Conservation (phyloP, 1,284 basidiomycete species). For the Salmacisia buchloeana region DNA sequence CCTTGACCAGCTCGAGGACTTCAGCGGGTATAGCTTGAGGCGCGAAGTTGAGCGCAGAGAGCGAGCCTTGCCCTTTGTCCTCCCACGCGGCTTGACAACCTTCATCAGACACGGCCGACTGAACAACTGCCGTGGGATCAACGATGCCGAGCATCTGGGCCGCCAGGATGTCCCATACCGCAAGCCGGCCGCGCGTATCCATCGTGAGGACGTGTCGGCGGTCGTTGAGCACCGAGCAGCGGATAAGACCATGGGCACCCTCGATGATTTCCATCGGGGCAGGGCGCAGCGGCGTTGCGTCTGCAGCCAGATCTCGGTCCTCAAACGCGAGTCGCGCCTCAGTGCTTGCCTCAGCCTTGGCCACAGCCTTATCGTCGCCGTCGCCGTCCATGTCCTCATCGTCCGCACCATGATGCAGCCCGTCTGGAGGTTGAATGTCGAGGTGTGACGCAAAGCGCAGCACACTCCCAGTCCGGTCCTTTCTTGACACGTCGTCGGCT, state of each 20-base stretch:
- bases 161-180: conserved; percentile 84
- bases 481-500: neutral
- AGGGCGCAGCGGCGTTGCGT: conserved; percentile 64
- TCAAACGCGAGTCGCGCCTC: conserved; percentile 56
- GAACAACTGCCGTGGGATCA: neutral
- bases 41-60: conserved; percentile 21
- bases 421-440: conserved; percentile 10
- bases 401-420: neutral
- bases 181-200: conserved; percentile 75
- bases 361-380: conserved; percentile 15
- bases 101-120: neutral
- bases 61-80: neutral
- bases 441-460: conserved; percentile 10
- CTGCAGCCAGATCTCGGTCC: conserved; percentile 71
- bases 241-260: conserved; percentile 76
- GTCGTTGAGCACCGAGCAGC: conserved; percentile 79
- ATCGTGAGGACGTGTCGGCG: conserved; percentile 85
- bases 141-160: neutral
- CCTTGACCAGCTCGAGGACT: conserved; percentile 76
- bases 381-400: conserved; percentile 7
- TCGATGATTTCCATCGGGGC: conserved; percentile 67
- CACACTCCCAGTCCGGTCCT: neutral
- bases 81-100: neutral
- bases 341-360: conserved; percentile 17
- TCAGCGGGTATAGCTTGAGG: conserved; percentile 54